Base-by-base conservation (phyloP, 768 basidiomycete genomes). In the Boletus rubroflammeus region DNA sequence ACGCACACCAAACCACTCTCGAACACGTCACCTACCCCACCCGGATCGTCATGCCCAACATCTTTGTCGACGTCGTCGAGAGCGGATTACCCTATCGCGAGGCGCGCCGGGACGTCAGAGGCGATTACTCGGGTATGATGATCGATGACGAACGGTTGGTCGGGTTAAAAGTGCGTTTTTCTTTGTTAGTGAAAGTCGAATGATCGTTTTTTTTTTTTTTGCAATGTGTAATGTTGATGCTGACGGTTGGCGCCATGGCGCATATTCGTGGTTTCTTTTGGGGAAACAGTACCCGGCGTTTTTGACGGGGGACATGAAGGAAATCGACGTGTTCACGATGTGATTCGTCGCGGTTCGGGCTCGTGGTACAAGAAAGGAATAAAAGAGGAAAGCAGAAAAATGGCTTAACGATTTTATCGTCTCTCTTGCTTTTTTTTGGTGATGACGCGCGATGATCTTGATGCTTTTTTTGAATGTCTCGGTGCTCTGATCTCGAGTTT, bases 91-190 rank as follows among this genome's bases (percentile, higher is more conserved):
- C 76, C 13, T 77, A 72, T 54, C 68, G 63, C 32, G 62, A 68
- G 2, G 62, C 58, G 45, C 53, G 40, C 3, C 50, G 68, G 28
- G 62, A 64, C 17, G 45, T 62, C 8, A 51, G 55, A 38, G 65
- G 62, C 11, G 55, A 62, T 1, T 77, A 74, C 51, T 69, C 69
- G 7, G 76, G 76, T 9, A 59, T 75, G 55, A 76, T 76, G 74
- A 69, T 78, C 28, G 77, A 76, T 51, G 74, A 76, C 26, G 72
- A 73, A 40, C 63, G 75, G 48, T 49, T 78, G 28, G 56, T 78
- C 25, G 75, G 75, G 28, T 51, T 78, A 54, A 71, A 71, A 67
- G 77, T 78, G 48, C 35, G 74, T 7, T 8, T 7, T 5, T 25
- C 9, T 15, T 15, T 15, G 21, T 25, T 25, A 4, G 23, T 23